These are phyloP conservation scores for Gossypium bickii DNA, from an alignment of 345 rosid species.

Conservation along the genomic window DNA sequence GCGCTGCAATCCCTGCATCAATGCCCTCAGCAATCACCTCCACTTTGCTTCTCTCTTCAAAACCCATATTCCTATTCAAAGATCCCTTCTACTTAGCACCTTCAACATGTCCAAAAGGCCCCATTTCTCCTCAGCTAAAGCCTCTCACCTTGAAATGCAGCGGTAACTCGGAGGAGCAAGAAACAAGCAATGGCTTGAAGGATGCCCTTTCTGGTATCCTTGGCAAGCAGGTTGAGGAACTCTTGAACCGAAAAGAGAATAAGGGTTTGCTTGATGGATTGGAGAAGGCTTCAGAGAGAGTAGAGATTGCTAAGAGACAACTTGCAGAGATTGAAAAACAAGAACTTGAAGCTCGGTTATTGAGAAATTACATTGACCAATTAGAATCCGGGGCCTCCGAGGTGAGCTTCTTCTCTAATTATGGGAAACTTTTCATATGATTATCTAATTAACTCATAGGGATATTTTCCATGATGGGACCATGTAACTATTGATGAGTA, in stretches of 20 bases:
- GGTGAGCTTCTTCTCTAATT: constrained; percentile 28
- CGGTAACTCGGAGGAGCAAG: constrained; percentile 9
- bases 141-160: constrained; percentile 10
- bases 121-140: neutral
- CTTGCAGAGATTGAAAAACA: constrained; percentile 75
- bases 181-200: constrained; percentile 21
- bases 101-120: neutral
- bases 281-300: constrained; percentile 67
- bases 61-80: neutral
- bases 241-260: constrained; percentile 69
- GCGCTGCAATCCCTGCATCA: constrained; percentile 6
- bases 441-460: neutral
- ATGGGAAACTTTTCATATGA: neutral
- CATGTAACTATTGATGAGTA: constrained; percentile 5
- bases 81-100: neutral
- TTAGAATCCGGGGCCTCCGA: constrained; percentile 24
- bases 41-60: constrained; percentile 3
- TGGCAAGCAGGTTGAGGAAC: constrained; percentile 60
- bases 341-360: constrained; percentile 51
- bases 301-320: constrained; percentile 62
- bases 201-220: constrained; percentile 62
- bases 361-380: constrained; percentile 36
- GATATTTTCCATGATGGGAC: neutral
- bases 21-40: constrained; percentile 12
- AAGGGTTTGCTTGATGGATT: constrained; percentile 65